Evolutionary conservation across 2,329 filamentous ascomycete genomes (phyloP), one percentile per base, ranked within the genome.

Genomic region (Pseudocercospora crystallina): DNA sequence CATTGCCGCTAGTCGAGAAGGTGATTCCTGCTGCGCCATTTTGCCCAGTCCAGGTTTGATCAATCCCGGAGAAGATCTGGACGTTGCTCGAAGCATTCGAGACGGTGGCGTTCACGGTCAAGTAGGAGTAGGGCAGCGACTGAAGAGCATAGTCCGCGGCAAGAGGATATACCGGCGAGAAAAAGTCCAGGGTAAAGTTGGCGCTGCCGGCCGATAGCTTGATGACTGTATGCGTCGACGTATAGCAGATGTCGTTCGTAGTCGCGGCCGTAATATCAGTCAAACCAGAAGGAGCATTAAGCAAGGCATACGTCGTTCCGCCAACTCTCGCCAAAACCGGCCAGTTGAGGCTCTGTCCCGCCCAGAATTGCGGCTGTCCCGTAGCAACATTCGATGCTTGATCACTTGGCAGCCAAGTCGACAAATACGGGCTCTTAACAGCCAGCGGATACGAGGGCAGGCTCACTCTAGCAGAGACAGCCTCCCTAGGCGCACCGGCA

Each of bases 61-160:
- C 67, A 17, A 71, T 64, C n/a, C 62, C 68, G 29, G 58, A 64
- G 41, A 68, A 63, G n/a, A 71, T 54, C 43, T 70, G 60, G 8
- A 71, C 54, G 1, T 51, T 45, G 12, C 26, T 49, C 5, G 29
- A 9, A 4, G 40, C 37, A 8, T 31, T 45, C 10, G 37, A 39
- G 30, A 49, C 51, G 10, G 47, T 56, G 10, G 56, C 60, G 32
- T 53, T 56, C n/a, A 66, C 59, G 1, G 62, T 66, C 37, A 70
- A 50, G 45, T 70, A 67, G 31, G 61, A 66, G 20, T 68, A 71
- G 17, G 68, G 68, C n/a, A 71, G 52, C 8, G 65, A 69, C 47
- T 71, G 68, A 10, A 65, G 56, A 11, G 62, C 45, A 49, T 67
- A 69, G 45, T 70, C 61, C n/a, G 55, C 54, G 0, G 62, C 59